phyloP scores from a whole-genome alignment of 2,329 filamentous ascomycete genomes.

The Teratosphaeria nubilosa region DNA sequence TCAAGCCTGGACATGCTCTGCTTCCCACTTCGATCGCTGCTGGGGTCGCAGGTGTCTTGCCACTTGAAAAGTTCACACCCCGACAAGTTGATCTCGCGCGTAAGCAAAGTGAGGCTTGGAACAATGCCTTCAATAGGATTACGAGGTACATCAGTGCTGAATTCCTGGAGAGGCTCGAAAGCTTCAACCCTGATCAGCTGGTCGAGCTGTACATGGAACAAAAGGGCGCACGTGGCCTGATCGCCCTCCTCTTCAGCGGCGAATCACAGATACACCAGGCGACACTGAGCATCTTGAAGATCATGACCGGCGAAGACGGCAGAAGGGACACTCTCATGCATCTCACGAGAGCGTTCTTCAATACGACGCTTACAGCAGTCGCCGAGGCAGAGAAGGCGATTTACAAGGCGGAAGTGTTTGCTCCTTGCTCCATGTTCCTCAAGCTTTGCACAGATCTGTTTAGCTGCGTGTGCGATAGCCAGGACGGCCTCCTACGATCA shows the following conservation, averaged over 20 bases:
- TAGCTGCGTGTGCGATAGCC: constrained; percentile 53
- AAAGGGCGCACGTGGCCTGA: constrained; percentile 60
- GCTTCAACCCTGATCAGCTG: constrained; percentile 62
- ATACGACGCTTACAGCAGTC: constrained; percentile 46
- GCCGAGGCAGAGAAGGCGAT: constrained; percentile 48
- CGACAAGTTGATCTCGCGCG: constrained; percentile 31
- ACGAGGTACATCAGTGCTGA: constrained; percentile 56
- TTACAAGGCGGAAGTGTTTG: constrained; percentile 47
- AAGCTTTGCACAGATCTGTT: constrained; percentile 53
- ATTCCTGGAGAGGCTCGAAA: constrained; percentile 68
- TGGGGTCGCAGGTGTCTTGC: constrained; percentile 59
- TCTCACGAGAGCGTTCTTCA: constrained; percentile 48
- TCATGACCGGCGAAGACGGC: constrained; percentile 60
- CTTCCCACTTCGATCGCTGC: constrained; percentile 66
- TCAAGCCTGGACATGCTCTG: constrained; percentile 56
- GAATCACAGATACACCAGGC: constrained; percentile 70
- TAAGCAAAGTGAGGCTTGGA: constrained; percentile 62
- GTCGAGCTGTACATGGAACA: constrained; percentile 58
- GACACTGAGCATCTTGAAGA: constrained; percentile 72
- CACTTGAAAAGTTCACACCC: constrained; percentile 59
- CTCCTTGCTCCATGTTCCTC: constrained; percentile 50
- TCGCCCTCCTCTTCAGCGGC: constrained; percentile 72
- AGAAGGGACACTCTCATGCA: constrained; percentile 52
- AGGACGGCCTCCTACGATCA: constrained; percentile 52
- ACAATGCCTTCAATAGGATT: constrained; percentile 55